A percentile compares a stretch with the other conserved stretches of the same genome.
These are phyloP conservation scores for Ustilago lituana DNA, from an alignment of 1,284 basidiomycete genomes.

Conservation along the genomic window DNA sequence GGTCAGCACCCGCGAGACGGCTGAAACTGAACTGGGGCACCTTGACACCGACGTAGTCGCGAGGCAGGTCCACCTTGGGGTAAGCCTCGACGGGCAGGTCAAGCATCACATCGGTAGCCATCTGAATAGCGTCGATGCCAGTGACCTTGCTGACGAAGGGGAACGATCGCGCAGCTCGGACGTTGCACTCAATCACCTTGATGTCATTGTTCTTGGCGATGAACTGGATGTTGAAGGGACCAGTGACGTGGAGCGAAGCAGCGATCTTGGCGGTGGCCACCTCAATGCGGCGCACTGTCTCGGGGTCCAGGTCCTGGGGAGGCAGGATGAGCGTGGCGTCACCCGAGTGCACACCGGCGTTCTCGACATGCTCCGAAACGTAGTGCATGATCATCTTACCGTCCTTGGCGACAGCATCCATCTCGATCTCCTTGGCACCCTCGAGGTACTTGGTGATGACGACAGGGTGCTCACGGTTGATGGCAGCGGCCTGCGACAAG, in stretches of 20 bases:
- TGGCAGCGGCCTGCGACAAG: slow-evolving; percentile 92
- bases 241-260: slow-evolving; percentile 92
- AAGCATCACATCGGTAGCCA: slow-evolving; percentile 98
- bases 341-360: slow-evolving; percentile 96
- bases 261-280: slow-evolving; percentile 97
- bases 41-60: slow-evolving; percentile 97
- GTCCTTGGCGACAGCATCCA: slow-evolving; percentile 97
- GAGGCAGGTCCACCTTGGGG: slow-evolving; percentile 84
- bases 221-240: slow-evolving; percentile 99
- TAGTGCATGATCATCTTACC: slow-evolving; percentile 99
- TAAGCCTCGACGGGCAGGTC: slow-evolving; percentile 88
- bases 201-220: slow-evolving; percentile 99
- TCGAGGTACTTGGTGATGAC: slow-evolving; percentile 99
- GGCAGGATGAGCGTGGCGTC: slow-evolving; percentile 98
- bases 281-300: slow-evolving; percentile 94
- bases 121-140: slow-evolving; percentile 94
- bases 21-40: slow-evolving; percentile 99
- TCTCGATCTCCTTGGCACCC: slow-evolving; percentile 99
- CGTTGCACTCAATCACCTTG: slow-evolving; percentile 99
- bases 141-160: slow-evolving; percentile 99
- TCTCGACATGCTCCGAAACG: slow-evolving; percentile 99
- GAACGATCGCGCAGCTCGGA: slow-evolving; percentile 96
- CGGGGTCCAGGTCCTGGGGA: slow-evolving; percentile 95
- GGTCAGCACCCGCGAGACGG: slow-evolving; percentile 93
- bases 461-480: slow-evolving; percentile 95